Conservation (phyloP, 352 stramenopile species). For the Pythium grandisporangium region DNA sequence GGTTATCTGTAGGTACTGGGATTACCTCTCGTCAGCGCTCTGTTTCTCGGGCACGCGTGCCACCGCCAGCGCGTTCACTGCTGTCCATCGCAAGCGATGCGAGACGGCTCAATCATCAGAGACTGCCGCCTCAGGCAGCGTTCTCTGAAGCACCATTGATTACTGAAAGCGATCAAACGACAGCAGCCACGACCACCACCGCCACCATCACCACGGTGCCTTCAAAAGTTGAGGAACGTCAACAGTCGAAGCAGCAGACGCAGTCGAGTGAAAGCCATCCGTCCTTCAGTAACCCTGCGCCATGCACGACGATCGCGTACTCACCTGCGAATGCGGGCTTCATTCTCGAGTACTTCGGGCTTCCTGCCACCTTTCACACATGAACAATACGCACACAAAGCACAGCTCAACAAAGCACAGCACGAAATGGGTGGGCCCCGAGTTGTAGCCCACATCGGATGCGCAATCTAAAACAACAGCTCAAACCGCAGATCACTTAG, state of each 20-base stretch:
- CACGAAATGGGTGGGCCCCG: neutral
- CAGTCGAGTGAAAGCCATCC: neutral
- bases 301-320: conserved; percentile 31
- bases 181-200: neutral
- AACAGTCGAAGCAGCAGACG: too few relatives aligned
- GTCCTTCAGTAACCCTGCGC: neutral
- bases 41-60: too few relatives aligned
- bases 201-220: too few relatives aligned
- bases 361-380: conserved; percentile 2
- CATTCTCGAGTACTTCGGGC: conserved; percentile 37
- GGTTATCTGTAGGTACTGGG: too few relatives aligned
- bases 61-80: too few relatives aligned
- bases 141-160: neutral
- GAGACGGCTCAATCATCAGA: too few relatives aligned
- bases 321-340: conserved; percentile 20
- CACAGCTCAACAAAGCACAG: neutral
- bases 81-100: too few relatives aligned
- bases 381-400: neutral
- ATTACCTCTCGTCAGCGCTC: too few relatives aligned
- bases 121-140: neutral
- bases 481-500: too few relatives aligned
- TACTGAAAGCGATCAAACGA: neutral
- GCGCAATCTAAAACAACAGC: too few relatives aligned
- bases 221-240: too few relatives aligned
- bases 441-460: neutral